Base-by-base conservation (phyloP, 2,329 filamentous ascomycete species). In the Talaromyces sp. region DNA sequence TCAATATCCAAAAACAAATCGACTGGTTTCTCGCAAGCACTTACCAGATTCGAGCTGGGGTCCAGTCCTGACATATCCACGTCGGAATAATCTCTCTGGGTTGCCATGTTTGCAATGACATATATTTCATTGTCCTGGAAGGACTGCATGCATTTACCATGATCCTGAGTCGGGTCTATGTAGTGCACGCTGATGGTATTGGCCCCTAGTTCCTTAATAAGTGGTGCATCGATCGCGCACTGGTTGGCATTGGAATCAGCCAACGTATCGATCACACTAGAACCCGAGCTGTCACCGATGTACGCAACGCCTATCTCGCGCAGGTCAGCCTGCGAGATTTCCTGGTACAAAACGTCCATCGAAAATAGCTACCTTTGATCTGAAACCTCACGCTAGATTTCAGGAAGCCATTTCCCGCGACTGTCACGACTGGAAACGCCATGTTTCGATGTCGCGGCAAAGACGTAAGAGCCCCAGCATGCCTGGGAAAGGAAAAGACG, bases 71-170 rank as follows among this genome's bases (percentile, higher is more conserved):
- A 52, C 49, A 52, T 33, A 25, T 33, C 25, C 27, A 17, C 27
- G 3, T 52, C 27, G 3, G 49, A 19, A 52, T 52, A 52, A 52
- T 33, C 77, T 92, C 85, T 74, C 90, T 96, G 57, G 84, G 78
- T 56, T 89, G 85, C 93, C 66, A 97, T 83, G 76, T 97, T 93
- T 60, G 96, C 84, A 74, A 93, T 88, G 61, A 92, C 79, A 75
- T 96, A 96, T 75, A 97, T 94, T 65, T 91, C 91, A 56, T 87
- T 90, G 71, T 93, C 87, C 15, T 87, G 88, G 74, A 97, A 91
- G 1, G 88, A 89, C 63, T 83, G 83, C 91, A 97, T 96, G 81
- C 92, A 96, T 33, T 84, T 89, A 65, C 85, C 83, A 77, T 97
- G 93, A 74, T 94, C 82, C 35, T 81, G 86, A 3, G 11, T 47